Evolutionary conservation across 2,329 filamentous ascomycete genomes (phyloP).

Genomic region (Lachnum nothofagi): DNA sequence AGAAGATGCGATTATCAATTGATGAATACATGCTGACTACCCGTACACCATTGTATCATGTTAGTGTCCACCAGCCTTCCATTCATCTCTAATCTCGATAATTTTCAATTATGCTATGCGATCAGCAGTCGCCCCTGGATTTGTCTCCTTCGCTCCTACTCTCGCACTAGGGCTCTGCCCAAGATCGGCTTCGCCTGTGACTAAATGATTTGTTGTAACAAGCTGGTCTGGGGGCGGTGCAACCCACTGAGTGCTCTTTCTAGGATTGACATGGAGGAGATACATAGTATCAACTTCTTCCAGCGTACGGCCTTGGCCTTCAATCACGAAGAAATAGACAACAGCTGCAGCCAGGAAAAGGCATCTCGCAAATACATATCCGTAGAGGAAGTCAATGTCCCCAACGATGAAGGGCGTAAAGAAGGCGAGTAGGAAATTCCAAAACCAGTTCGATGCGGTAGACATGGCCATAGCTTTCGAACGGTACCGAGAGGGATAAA

Average conservation of each 20-base stretch:
- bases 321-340: slow-evolving; percentile 74
- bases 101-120: too few relatives aligned
- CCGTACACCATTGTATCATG: too few relatives aligned
- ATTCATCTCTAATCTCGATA: too few relatives aligned
- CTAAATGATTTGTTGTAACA: slow-evolving; percentile 17
- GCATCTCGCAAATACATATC: slow-evolving; percentile 71
- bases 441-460: slow-evolving; percentile 60
- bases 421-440: slow-evolving; percentile 71
- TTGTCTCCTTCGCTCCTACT: slow-evolving; percentile 13
- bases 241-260: slow-evolving; percentile 17
- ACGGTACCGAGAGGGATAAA: slow-evolving; percentile 57
- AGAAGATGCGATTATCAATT: too few relatives aligned
- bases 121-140: background rate
- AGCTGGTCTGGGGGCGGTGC: slow-evolving; percentile 16
- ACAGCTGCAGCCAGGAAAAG: slow-evolving; percentile 59
- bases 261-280: slow-evolving; percentile 39
- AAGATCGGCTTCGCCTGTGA: slow-evolving; percentile 11
- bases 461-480: slow-evolving; percentile 54
- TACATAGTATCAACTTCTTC: slow-evolving; percentile 29
- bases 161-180: slow-evolving; percentile 12
- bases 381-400: slow-evolving; percentile 61
- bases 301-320: slow-evolving; percentile 43
- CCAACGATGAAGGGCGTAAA: slow-evolving; percentile 75
- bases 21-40: too few relatives aligned
- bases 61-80: too few relatives aligned